Percentiles rank a stretch among this genome's conserved stretches.
phyloP scores from a whole-genome alignment of 2,329 filamentous ascomycete species.

The Phoma herbarum region DNA sequence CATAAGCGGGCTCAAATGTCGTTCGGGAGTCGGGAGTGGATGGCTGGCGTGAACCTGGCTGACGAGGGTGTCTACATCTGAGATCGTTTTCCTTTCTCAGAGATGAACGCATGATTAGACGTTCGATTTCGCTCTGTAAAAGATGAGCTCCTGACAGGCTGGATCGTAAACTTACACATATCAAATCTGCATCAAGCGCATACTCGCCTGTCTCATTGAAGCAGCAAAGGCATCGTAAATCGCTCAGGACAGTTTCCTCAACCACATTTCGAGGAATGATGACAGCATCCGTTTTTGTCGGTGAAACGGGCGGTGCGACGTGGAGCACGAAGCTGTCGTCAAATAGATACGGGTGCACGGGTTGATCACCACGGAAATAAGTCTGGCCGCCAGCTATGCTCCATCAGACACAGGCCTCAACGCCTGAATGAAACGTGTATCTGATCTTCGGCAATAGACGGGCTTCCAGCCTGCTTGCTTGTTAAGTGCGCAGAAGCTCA shows the following conservation, averaged over 20 bases:
- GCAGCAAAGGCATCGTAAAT: conserved; percentile 22
- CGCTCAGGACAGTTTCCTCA: conserved; percentile 25
- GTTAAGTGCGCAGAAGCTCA: too few relatives aligned
- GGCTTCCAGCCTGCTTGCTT: conserved; percentile 12
- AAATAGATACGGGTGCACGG: conserved; percentile 37
- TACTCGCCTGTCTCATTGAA: conserved; percentile 20
- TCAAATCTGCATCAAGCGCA: conserved; percentile 26
- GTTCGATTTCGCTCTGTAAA: not conserved
- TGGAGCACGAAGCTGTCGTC: conserved; percentile 32
- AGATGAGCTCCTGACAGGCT: not conserved
- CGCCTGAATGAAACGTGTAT: conserved; percentile 7
- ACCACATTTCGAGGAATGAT: conserved; percentile 25
- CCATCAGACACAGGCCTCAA: not conserved
- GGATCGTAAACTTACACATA: conserved; percentile 21
- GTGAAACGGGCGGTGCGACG: conserved; percentile 6
- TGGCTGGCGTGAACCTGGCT: not conserved
- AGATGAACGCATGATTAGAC: not conserved
- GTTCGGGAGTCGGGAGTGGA: too few relatives aligned
- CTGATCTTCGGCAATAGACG: conserved; percentile 28
- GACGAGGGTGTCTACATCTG: too few relatives aligned
- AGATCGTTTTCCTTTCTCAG: not conserved
- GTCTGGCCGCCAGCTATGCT: conserved; percentile 22
- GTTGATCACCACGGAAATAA: conserved; percentile 31
- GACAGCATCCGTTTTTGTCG: conserved; percentile 13
- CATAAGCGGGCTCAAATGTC: not conserved